Evolutionary conservation across 305 asterid genomes (phyloP).

Genomic region (Striga hermonthica): DNA sequence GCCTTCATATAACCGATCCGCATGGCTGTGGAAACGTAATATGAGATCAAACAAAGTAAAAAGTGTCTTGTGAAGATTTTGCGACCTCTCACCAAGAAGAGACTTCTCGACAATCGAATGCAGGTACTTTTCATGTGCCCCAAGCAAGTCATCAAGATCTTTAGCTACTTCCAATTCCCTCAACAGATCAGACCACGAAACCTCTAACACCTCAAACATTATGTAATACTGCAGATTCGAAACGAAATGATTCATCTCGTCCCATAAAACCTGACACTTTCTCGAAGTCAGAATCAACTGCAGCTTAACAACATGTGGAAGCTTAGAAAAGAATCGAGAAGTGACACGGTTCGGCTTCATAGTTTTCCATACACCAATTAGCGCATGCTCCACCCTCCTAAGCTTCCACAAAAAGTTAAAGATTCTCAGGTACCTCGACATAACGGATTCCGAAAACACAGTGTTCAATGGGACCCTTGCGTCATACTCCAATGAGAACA

Average conservation of each 20-base stretch:
- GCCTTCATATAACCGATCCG: constrained; percentile 94
- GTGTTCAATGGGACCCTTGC: constrained; percentile 87
- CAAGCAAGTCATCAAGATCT: constrained; percentile 90
- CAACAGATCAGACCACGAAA: constrained; percentile 82
- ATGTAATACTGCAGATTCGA: constrained; percentile 94
- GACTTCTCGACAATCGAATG: constrained; percentile 85
- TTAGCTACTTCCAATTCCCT: constrained; percentile 87
- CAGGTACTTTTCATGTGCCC: constrained; percentile 89
- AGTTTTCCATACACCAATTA: constrained; percentile 89
- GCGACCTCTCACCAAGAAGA: constrained; percentile 85
- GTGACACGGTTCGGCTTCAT: constrained; percentile 95
- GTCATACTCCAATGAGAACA: constrained; percentile 91
- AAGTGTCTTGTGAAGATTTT: constrained; percentile 68
- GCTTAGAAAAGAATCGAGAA: constrained; percentile 65
- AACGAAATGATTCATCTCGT: constrained; percentile 95
- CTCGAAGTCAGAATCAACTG: constrained; percentile 82
- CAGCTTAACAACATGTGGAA: constrained; percentile 73
- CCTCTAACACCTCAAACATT: constrained; percentile 97
- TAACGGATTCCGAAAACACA: constrained; percentile 82
- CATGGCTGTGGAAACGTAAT: constrained; percentile 76
- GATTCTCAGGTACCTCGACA: constrained; percentile 82
- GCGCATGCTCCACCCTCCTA: constrained; percentile 91
- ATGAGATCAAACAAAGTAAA: constrained; percentile 83
- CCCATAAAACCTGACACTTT: constrained; percentile 98
- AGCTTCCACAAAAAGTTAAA: constrained; percentile 98